Base-by-base conservation (phyloP, 2,329 filamentous ascomycete species). In the Botrytis aclada region DNA sequence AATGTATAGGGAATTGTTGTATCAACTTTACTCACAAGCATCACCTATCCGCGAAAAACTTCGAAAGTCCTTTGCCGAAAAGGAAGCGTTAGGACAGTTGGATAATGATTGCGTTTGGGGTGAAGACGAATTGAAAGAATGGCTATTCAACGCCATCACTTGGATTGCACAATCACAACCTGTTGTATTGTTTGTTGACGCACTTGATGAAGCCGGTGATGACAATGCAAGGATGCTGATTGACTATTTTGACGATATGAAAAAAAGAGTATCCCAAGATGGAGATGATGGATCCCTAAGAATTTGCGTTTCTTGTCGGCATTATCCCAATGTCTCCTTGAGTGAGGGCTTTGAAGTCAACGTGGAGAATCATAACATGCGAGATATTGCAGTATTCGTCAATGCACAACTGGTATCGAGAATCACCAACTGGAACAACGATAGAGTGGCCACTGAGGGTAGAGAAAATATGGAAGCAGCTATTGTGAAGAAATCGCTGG, bases 1-100 rank as follows among this genome's bases (percentile, higher is more conserved):
- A 22, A 77, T 84, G 73, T 81, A 81, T 65, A 79, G 82, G 22
- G 79, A 82, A 5, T 70, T 84, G 3, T 72, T 83, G 22, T 76
- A 83, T 72, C 76, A 79, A 58, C 18, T 79, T 22, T 74, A 74
- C 39, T 71, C 51, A 0, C 37, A 67, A 39, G 62, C 41, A 29
- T 61, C 65, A 39, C 37, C 34, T 3, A 39, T 51, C 4, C 69
- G 64, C 22, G 41, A 51, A 8, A 1, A 10, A 47, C 29, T 66
- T 1, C 71, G 51, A 56, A 41, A 43, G 37, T 43, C 56, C 1
- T 69, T 69, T 18, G 39, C 16, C 1, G 32, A 51, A 22, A 69
- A 63, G n/a, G 3, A 22, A 2, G 32, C 34, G 1, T 34, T 1
- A 18, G 18, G 61, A 8, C 29, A 67, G 12, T 20, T 43, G 2